phyloP scores from a whole-genome alignment of 345 rosid species.

The Syzygium oleosum region DNA sequence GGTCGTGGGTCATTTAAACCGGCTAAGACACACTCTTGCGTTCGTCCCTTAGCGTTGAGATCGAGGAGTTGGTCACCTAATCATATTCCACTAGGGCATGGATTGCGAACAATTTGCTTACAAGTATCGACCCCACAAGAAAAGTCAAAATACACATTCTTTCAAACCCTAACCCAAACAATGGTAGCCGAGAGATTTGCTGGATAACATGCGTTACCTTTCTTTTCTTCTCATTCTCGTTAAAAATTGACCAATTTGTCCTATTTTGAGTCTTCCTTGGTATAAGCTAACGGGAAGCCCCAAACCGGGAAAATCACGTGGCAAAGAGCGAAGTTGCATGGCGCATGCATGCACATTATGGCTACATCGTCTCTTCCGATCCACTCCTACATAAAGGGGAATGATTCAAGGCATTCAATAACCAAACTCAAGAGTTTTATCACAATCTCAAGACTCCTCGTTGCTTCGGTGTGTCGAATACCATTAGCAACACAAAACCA shows the following conservation, averaged over 20 bases:
- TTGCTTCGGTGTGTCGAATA: not conserved
- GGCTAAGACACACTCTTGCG: not conserved
- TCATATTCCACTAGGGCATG: not conserved
- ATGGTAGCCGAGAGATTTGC: not conserved
- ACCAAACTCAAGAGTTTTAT: not conserved
- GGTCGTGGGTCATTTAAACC: not conserved
- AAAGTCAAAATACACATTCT: not conserved
- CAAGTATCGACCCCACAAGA: not conserved
- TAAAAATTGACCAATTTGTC: not conserved
- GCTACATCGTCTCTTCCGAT: not conserved
- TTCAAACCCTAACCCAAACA: not conserved
- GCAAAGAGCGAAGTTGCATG: not conserved
- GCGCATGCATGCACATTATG: not conserved
- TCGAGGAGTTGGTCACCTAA: not conserved
- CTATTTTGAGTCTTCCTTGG: not conserved
- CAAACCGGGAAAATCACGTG: not conserved
- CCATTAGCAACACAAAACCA: not conserved
- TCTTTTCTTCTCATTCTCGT: not conserved
- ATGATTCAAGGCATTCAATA: not conserved
- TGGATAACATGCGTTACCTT: not conserved
- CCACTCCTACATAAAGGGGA: slow-evolving; percentile 3
- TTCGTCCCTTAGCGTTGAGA: not conserved
- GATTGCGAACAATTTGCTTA: not conserved
- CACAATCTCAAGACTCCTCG: not conserved
- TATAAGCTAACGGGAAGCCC: not conserved